Conservation (phyloP, 2,329 filamentous ascomycete species). For the Alternaria consortialis region DNA sequence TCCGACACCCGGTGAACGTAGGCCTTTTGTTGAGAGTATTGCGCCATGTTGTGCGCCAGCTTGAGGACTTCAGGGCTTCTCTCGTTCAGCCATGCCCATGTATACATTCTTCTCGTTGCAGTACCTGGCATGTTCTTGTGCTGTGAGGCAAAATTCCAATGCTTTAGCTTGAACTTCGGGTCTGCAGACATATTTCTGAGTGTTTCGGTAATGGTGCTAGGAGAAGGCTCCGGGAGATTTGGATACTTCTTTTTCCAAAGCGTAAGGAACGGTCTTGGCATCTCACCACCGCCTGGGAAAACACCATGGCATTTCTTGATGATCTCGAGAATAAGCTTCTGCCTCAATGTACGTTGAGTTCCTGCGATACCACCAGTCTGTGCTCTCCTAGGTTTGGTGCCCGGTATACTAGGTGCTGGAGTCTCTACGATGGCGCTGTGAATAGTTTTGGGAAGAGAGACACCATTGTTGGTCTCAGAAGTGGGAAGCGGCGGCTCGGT, state of each 20-base stretch:
- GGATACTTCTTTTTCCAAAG: slow-evolving; percentile 60
- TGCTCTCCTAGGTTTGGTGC: slow-evolving; percentile 13
- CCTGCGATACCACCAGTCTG: slow-evolving; percentile 18
- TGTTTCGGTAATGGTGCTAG: slow-evolving; percentile 61
- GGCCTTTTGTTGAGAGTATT: slow-evolving; percentile 37
- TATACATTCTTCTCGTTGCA: slow-evolving; percentile 61
- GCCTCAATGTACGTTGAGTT: slow-evolving; percentile 30
- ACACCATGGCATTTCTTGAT: slow-evolving; percentile 63
- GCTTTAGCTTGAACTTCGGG: slow-evolving; percentile 58
- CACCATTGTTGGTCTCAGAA: not conserved
- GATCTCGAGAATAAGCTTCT: slow-evolving; percentile 63
- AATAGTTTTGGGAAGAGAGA: not conserved
- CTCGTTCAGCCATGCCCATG: slow-evolving; percentile 56
- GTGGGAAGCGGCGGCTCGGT: not conserved
- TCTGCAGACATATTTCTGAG: slow-evolving; percentile 61
- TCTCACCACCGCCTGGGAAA: slow-evolving; percentile 63
- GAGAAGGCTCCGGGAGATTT: slow-evolving; percentile 56
- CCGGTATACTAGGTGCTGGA: slow-evolving; percentile 9
- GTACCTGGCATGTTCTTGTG: slow-evolving; percentile 38
- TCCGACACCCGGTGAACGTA: slow-evolving; percentile 15
- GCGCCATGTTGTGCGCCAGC: slow-evolving; percentile 61
- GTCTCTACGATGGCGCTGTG: slow-evolving; percentile 13
- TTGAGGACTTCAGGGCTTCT: slow-evolving; percentile 57
- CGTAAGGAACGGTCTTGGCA: slow-evolving; percentile 64
- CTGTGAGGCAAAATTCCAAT: slow-evolving; percentile 50